Evolutionary conservation across 2,329 filamentous ascomycete genomes (phyloP), one percentile per base, ranked within the genome.

Genomic region (Gnomoniopsis sp.): DNA sequence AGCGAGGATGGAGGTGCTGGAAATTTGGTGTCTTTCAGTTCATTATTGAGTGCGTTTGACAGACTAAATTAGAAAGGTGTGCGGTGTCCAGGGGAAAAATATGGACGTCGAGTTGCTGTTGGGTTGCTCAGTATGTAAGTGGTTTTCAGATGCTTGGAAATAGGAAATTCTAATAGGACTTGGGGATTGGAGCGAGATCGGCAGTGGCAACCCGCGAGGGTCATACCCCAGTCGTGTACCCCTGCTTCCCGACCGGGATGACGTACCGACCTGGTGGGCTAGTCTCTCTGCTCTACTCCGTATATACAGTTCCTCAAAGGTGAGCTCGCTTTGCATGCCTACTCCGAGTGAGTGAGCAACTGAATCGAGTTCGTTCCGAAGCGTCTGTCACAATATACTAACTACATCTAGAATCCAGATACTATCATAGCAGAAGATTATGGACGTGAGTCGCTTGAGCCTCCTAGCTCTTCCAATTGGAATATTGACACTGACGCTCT

Each of bases 181-280:
- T 30, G 26, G 49, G 49, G 52, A 55, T 26, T 22, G 22, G 54
- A 60, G 60, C 60, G 60, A 62, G 30, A 52, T 60, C 60, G 60
- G 60, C 7, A 55, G 60, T 59, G 60, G 59, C 56, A 21, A 58
- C 26, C 26, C 8, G 26, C 26, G 8, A 30, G 26, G 26, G 26
- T 4, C 26, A 30, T 30, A 30, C 8, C 26, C 26, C 26, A 4
- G 26, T 8, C 26, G 8, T 4, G 8, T 8, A 30, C 26, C 26
- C 26, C 8, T 30, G 26, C 8, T 8, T 30, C 8, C 26, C 26
- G 26, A 30, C 26, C 26, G 26, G 26, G 26, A 30, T 30, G 26
- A 30, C 26, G 26, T 30, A 30, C 26, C 26, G 26, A 30, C 26
- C 26, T 30, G 4, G 26, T 4, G 8, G 26, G 8, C 26, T 30